phyloP scores from a whole-genome alignment of 2,329 filamentous ascomycete genomes.

The Aspergillus niger region DNA sequence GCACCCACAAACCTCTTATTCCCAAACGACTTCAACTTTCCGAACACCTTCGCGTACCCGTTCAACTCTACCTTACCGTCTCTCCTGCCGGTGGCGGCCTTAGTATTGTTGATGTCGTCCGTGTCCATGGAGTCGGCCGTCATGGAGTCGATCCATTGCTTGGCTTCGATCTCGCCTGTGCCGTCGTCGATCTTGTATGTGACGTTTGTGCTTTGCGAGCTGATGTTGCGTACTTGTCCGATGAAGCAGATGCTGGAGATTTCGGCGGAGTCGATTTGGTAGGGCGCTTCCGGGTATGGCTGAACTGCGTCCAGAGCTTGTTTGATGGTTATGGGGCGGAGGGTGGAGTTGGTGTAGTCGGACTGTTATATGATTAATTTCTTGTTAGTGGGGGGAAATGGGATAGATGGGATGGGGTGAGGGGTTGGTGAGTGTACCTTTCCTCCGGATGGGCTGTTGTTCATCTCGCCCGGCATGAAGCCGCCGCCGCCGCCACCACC shows the following conservation, averaged over 20 bases:
- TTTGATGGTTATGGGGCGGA: constrained; percentile 93
- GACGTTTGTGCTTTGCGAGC: constrained; percentile 83
- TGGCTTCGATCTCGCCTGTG: constrained; percentile 83
- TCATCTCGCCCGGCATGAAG: constrained; percentile 58
- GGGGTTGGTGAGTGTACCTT: constrained; percentile 33
- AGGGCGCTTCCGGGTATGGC: constrained; percentile 72
- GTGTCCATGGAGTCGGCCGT: constrained; percentile 49
- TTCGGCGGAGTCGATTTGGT: constrained; percentile 77
- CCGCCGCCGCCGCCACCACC: constrained; percentile 59
- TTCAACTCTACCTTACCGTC: constrained; percentile 64
- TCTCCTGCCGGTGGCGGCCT: constrained; percentile 47
- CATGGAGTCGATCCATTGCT: constrained; percentile 49
- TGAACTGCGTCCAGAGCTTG: constrained; percentile 84
- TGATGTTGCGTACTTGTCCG: constrained; percentile 85
- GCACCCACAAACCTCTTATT: constrained; percentile 80
- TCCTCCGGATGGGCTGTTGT: constrained; percentile 50
- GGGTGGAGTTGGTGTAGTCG: constrained; percentile 73
- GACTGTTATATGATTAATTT: constrained; percentile 11
- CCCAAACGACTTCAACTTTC: constrained; percentile 79
- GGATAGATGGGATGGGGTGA: neutral
- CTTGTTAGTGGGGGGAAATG: constrained; percentile 7
- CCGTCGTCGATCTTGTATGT: constrained; percentile 95
- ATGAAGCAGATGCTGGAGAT: constrained; percentile 80
- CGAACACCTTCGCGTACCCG: constrained; percentile 82
- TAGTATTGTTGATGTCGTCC: constrained; percentile 37